A percentile compares a stretch with the other conserved stretches of the same genome.
Evolutionary conservation across 2,329 filamentous ascomycete genomes (phyloP).

Genomic region (Fusarium nanum): DNA sequence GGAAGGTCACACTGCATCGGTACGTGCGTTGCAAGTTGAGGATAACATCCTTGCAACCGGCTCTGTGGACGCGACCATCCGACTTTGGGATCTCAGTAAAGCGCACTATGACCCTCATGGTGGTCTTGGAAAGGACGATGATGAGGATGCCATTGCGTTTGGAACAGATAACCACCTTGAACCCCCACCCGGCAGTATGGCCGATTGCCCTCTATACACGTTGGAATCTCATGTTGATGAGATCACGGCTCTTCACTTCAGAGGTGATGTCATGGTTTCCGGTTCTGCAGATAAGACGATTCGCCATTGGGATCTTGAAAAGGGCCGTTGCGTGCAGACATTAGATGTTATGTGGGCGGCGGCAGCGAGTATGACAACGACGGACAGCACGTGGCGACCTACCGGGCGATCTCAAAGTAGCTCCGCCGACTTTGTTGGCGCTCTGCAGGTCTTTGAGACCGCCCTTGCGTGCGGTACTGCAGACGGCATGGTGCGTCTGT

Average conservation of each 20-base stretch:
- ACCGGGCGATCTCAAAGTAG: constrained; percentile 71
- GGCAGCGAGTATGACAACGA: constrained; percentile 74
- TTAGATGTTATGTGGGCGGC: constrained; percentile 98
- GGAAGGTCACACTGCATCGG: constrained; percentile 94
- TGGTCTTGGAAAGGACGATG: constrained; percentile 69
- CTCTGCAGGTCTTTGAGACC: constrained; percentile 94
- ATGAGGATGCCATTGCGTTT: constrained; percentile 77
- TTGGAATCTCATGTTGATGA: constrained; percentile 92
- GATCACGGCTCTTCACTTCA: constrained; percentile 92
- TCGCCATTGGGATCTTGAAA: constrained; percentile 96
- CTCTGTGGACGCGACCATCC: constrained; percentile 93
- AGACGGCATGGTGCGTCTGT: constrained; percentile 95
- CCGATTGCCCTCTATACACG: constrained; percentile 88
- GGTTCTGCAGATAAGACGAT: constrained; percentile 97
- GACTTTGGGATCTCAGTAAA: constrained; percentile 92
- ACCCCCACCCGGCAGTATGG: constrained; percentile 82
- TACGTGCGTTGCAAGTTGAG: constrained; percentile 90
- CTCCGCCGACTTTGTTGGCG: constrained; percentile 90
- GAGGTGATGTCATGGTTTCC: constrained; percentile 89
- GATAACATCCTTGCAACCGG: constrained; percentile 96
- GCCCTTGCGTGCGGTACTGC: constrained; percentile 96
- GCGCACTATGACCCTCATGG: constrained; percentile 83
- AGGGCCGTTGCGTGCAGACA: constrained; percentile 97
- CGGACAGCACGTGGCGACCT: constrained; percentile 77
- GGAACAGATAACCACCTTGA: constrained; percentile 78